Evolutionary conservation across 1,284 basidiomycete species (phyloP).

Genomic region (Schizophyllum amplum): DNA sequence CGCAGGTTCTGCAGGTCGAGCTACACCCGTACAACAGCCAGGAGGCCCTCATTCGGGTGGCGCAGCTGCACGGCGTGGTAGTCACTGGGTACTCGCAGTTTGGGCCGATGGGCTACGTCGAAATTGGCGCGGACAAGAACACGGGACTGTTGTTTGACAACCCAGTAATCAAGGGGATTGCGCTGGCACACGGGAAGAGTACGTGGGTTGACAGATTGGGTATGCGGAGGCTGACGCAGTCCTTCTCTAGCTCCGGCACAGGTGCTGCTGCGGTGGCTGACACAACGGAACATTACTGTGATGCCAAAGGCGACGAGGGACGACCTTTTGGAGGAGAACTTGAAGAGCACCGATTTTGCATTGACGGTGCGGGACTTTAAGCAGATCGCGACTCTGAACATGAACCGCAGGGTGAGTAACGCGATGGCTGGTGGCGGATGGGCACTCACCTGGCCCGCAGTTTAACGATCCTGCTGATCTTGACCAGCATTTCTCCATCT

Average conservation of each 20-base stretch:
- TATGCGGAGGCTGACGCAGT: neutral
- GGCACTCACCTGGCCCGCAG: slow-evolving; percentile 22
- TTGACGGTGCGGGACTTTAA: slow-evolving; percentile 54
- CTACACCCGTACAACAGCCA: slow-evolving; percentile 74
- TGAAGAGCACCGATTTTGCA: slow-evolving; percentile 49
- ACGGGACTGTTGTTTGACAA: slow-evolving; percentile 46
- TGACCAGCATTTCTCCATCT: slow-evolving; percentile 56
- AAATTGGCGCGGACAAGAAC: slow-evolving; percentile 49
- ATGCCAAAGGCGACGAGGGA: slow-evolving; percentile 67
- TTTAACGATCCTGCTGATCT: slow-evolving; percentile 67
- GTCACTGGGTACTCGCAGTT: slow-evolving; percentile 73
- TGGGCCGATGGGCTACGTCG: slow-evolving; percentile 61
- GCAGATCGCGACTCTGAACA: slow-evolving; percentile 54
- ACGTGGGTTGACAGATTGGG: slow-evolving; percentile 17
- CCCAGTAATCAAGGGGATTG: slow-evolving; percentile 37
- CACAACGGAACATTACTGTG: slow-evolving; percentile 60
- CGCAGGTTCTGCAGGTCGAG: slow-evolving; percentile 71
- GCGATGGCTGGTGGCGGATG: neutral
- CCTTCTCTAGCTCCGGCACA: slow-evolving; percentile 25
- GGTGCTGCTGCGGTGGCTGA: slow-evolving; percentile 70
- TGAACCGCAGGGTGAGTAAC: slow-evolving; percentile 38
- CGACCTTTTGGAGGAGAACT: slow-evolving; percentile 51
- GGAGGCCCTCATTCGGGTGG: slow-evolving; percentile 50
- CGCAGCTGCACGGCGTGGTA: slow-evolving; percentile 53
- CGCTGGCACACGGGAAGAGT: slow-evolving; percentile 50